phyloP scores from a whole-genome alignment of 495 filamentous ascomycete genomes.

The Sordaria brevicollis region DNA sequence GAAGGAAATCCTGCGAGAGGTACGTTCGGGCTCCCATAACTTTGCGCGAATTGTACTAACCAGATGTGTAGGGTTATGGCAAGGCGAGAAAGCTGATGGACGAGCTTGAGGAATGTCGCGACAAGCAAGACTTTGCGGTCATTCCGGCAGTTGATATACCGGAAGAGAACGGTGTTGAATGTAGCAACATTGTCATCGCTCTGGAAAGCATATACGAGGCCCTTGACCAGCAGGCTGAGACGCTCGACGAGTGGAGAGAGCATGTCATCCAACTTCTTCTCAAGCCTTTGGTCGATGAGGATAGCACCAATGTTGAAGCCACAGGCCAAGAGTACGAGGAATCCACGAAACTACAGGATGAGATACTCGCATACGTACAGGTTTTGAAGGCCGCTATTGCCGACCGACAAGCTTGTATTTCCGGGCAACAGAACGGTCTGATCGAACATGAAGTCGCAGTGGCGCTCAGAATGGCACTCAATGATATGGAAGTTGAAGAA shows the following conservation, averaged over 20 bases:
- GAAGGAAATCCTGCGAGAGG: constrained; percentile 57
- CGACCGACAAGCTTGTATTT: constrained; percentile 66
- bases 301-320: constrained; percentile 47
- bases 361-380: constrained; percentile 72
- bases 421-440: constrained; percentile 66
- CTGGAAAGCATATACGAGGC: constrained; percentile 32
- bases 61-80: constrained; percentile 9
- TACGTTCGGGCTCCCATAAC: constrained; percentile 5
- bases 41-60: constrained; percentile 4
- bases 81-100: constrained; percentile 31
- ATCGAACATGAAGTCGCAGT: constrained; percentile 62
- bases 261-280: constrained; percentile 58
- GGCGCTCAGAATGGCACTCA: constrained; percentile 45
- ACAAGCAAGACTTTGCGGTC: constrained; percentile 44
- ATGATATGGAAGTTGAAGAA: constrained; percentile 8
- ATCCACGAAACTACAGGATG: constrained; percentile 75
- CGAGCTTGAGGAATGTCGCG: constrained; percentile 35
- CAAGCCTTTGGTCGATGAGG: constrained; percentile 72
- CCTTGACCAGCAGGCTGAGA: constrained; percentile 58
- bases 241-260: constrained; percentile 64
- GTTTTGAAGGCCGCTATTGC: constrained; percentile 63
- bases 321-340: constrained; percentile 85
- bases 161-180: constrained; percentile 25
- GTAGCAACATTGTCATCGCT: constrained; percentile 15
- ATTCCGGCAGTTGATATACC: constrained; percentile 40